Percentiles rank a stretch among this genome's conserved stretches.
These are phyloP conservation scores for Fusarium sp. DNA, from an alignment of 2,329 filamentous ascomycete genomes.

Conservation along the genomic window DNA sequence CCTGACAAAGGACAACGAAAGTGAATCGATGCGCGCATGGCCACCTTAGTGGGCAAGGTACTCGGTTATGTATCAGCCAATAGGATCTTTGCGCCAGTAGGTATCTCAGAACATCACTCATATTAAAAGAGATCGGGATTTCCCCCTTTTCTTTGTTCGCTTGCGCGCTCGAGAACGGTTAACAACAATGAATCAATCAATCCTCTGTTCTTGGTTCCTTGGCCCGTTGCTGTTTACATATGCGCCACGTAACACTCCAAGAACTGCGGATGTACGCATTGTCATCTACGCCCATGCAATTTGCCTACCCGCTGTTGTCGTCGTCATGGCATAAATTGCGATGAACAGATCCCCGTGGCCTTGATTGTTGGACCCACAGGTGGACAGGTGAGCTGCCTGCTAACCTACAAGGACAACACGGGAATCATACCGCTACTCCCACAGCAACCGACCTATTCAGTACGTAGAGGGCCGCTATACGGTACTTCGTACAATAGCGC, in stretches of 20 bases:
- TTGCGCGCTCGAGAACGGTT: slow-evolving; percentile 5
- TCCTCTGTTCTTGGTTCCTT: slow-evolving; percentile 16
- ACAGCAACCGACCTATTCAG: neutral
- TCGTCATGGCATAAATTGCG: slow-evolving; percentile 38
- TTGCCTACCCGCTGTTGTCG: slow-evolving; percentile 14
- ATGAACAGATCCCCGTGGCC: slow-evolving; percentile 29
- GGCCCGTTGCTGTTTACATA: slow-evolving; percentile 25
- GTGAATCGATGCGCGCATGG: neutral
- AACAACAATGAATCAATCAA: neutral
- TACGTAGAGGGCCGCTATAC: neutral
- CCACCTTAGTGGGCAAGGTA: neutral
- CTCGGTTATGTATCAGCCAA: neutral
- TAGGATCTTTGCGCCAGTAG: neutral
- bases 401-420: neutral
- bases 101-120: slow-evolving; percentile 4
- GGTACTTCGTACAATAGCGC: slow-evolving; percentile 7
- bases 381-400: neutral
- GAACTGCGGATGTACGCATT: slow-evolving; percentile 6
- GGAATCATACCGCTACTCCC: slow-evolving; percentile 22
- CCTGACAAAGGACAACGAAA: neutral
- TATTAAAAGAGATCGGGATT: slow-evolving; percentile 31
- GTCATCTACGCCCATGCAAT: slow-evolving; percentile 6
- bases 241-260: slow-evolving; percentile 11
- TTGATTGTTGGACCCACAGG: slow-evolving; percentile 9
- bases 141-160: slow-evolving; percentile 18